Evolutionary conservation across 352 stramenopile genomes (phyloP).

Genomic region (Phytophthora constricta): DNA sequence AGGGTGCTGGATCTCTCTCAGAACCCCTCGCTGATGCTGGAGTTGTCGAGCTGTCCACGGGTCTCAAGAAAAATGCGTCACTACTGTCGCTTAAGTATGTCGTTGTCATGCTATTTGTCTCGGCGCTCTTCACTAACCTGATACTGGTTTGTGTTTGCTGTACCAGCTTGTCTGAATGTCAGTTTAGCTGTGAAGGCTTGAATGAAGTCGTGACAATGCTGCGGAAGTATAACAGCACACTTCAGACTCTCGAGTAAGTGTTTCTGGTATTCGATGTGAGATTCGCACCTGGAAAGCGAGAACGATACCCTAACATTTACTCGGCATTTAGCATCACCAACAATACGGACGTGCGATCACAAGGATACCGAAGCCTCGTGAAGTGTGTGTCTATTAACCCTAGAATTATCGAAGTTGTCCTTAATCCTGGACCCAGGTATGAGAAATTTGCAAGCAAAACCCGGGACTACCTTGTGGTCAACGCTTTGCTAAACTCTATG

Average conservation of each 20-base stretch:
- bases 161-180: constrained; percentile 46
- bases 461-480: constrained; percentile 50
- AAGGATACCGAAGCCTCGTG: constrained; percentile 51
- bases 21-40: constrained; percentile 62
- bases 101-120: background rate
- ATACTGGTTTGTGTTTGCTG: background rate
- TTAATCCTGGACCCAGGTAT: constrained; percentile 42
- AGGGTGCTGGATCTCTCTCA: constrained; percentile 43
- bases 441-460: constrained; percentile 36
- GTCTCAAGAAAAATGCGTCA: constrained; percentile 61
- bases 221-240: constrained; percentile 56
- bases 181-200: constrained; percentile 56
- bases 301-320: background rate
- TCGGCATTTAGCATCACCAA: constrained; percentile 49
- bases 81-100: constrained; percentile 56
- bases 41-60: constrained; percentile 44
- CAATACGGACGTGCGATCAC: constrained; percentile 53
- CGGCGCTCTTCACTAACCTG: background rate
- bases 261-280: background rate
- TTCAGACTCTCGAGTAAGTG: constrained; percentile 47
- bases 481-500: constrained; percentile 37
- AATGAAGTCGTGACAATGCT: constrained; percentile 36
- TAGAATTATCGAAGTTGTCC: constrained; percentile 32
- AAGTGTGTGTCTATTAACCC: constrained; percentile 57
- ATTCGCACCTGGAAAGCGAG: background rate